A percentile compares a stretch with the other conserved stretches of the same genome.
Conservation (phyloP, 202 grass and related monocot species). For the Panicum hallii region DNA sequence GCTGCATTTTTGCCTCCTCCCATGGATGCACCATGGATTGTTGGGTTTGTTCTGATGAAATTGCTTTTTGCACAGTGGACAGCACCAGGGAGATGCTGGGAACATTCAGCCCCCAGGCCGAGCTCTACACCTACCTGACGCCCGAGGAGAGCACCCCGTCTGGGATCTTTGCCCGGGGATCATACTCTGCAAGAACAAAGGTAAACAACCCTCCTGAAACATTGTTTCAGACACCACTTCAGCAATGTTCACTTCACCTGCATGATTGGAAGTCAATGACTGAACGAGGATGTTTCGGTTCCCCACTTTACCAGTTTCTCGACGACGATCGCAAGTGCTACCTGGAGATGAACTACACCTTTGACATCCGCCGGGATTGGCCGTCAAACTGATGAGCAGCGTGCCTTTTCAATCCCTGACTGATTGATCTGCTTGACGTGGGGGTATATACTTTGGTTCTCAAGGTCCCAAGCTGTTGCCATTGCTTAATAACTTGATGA, state of each 20-base stretch:
- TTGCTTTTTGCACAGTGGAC: conserved; percentile 59
- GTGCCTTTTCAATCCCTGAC: neutral
- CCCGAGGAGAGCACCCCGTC: conserved; percentile 92
- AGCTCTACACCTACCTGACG: conserved; percentile 80
- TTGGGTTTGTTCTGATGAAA: neutral
- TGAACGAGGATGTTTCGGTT: neutral
- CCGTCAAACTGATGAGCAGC: conserved; percentile 32
- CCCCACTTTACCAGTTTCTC: conserved; percentile 61
- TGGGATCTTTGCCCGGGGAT: conserved; percentile 84
- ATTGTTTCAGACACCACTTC: neutral
- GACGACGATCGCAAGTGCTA: conserved; percentile 90
- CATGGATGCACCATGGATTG: neutral
- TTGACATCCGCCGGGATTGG: conserved; percentile 91
- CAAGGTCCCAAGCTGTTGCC: neutral
- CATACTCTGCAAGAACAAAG: conserved; percentile 86
- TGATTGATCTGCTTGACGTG: neutral
- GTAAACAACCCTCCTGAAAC: conserved; percentile 36
- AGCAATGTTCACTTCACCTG: neutral
- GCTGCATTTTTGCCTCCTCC: neutral
- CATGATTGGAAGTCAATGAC: neutral
- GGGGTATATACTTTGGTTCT: neutral
- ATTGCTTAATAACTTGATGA: neutral
- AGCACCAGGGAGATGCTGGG: conserved; percentile 89
- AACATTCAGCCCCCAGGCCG: conserved; percentile 84
- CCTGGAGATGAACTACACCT: conserved; percentile 92